Evolutionary conservation across 108 stramenopile species (phyloP).

Genomic region (Aurantiochytrium sp.): DNA sequence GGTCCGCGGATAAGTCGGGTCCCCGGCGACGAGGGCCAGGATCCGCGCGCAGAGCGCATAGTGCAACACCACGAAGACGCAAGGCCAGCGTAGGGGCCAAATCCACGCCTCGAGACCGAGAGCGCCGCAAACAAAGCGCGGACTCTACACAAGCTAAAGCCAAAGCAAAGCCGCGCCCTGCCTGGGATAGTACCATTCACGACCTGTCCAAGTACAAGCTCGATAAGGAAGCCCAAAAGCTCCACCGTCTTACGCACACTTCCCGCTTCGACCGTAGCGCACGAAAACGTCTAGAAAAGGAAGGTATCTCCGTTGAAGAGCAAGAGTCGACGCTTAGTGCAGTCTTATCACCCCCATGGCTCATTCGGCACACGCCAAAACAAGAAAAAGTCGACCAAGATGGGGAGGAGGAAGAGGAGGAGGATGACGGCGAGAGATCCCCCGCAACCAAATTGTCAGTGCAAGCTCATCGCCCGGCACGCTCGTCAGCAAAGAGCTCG

Average conservation of each 20-base stretch:
- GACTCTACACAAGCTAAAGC: not conserved
- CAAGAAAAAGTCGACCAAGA: not conserved
- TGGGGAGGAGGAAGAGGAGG: not conserved
- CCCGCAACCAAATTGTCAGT: not conserved
- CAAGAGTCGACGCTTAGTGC: not conserved
- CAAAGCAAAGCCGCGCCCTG: not conserved
- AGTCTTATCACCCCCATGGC: not conserved
- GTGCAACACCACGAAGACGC: too few relatives aligned
- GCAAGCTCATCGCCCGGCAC: not conserved
- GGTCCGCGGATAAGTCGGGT: too few relatives aligned
- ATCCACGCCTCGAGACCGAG: not conserved
- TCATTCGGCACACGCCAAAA: not conserved
- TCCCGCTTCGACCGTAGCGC: not conserved
- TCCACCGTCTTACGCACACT: not conserved
- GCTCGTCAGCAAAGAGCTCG: too few relatives aligned
- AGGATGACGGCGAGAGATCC: not conserved
- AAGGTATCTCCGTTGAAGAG: not conserved
- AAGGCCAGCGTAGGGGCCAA: not conserved
- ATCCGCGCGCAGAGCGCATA: too few relatives aligned
- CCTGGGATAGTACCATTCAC: not conserved
- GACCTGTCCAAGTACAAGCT: slow-evolving; percentile 14
- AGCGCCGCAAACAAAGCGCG: not conserved
- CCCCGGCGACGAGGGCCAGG: too few relatives aligned
- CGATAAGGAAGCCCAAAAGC: not conserved
- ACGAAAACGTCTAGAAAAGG: not conserved